These are phyloP conservation scores for Phytophthora sp. DNA, from an alignment of 352 stramenopile genomes.

Conservation along the genomic window DNA sequence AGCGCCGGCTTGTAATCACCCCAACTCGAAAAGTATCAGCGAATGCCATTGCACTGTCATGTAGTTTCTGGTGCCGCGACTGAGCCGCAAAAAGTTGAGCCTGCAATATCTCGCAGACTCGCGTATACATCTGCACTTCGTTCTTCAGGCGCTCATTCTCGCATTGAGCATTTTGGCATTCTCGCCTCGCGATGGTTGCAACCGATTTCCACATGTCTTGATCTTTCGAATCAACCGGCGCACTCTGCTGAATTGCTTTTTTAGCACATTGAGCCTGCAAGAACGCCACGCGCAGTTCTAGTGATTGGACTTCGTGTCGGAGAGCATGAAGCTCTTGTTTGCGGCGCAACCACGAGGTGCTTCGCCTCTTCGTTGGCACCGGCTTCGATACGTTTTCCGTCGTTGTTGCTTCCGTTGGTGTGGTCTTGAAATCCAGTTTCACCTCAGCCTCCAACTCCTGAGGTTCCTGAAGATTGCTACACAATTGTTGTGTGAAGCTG, in stretches of 20 bases:
- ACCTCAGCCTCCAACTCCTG: no score
- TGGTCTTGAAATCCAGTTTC: not conserved
- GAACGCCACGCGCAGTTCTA: not conserved
- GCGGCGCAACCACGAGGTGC: slow-evolving; percentile 21
- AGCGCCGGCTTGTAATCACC: not conserved
- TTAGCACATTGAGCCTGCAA: not conserved
- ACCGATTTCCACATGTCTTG: slow-evolving; percentile 23
- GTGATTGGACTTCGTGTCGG: not conserved
- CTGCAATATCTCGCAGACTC: slow-evolving; percentile 1
- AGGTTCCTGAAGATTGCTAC: no score
- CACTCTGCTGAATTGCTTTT: not conserved
- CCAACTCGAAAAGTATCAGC: not conserved
- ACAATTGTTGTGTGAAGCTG: no score
- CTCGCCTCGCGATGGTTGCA: slow-evolving; percentile 9
- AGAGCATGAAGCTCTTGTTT: slow-evolving; percentile 9
- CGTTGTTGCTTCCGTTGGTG: not conserved
- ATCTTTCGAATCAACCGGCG: not conserved
- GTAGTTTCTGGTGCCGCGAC: not conserved
- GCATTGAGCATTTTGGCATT: slow-evolving; percentile 9
- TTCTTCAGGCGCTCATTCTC: slow-evolving; percentile 13
- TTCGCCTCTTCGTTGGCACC: not conserved
- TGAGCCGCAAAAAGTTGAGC: not conserved
- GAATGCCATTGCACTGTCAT: not conserved
- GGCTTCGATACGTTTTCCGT: not conserved
- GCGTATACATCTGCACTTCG: slow-evolving; percentile 6